phyloP scores from a whole-genome alignment of 2,329 filamentous ascomycete species.

The Pestalotiopsis sp. region DNA sequence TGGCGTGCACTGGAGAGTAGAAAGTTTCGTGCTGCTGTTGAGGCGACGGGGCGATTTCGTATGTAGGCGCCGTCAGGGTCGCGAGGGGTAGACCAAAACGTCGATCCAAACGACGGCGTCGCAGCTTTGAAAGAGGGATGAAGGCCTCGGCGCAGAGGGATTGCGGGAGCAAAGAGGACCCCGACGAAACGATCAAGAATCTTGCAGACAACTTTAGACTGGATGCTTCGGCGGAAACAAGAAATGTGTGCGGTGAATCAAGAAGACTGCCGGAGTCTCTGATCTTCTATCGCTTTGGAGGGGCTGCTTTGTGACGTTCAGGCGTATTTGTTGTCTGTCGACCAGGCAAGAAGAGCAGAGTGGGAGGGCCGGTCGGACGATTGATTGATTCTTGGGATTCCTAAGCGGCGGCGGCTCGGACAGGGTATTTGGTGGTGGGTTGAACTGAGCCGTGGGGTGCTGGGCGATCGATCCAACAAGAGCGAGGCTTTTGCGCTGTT shows the following conservation, averaged over 20 bases:
- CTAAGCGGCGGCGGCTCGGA: background rate
- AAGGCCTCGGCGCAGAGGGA: background rate
- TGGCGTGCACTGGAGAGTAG: background rate
- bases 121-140: background rate
- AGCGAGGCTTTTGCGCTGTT: slow-evolving; percentile 4
- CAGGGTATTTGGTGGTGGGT: background rate
- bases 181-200: background rate
- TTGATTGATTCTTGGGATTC: background rate
- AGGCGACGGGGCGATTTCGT: background rate
- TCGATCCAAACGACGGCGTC: background rate
- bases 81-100: background rate
- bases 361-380: background rate
- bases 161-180: background rate
- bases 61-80: background rate
- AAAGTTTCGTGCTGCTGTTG: background rate
- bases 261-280: background rate
- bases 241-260: background rate
- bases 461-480: background rate
- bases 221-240: background rate
- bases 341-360: background rate
- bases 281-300: too few relatives aligned
- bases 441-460: background rate
- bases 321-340: background rate
- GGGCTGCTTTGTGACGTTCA: too few relatives aligned
- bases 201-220: background rate